Evolutionary conservation across 129 eudicot species (phyloP), one percentile per base, ranked within the genome.

Genomic region (Saposhnikovia divaricata): DNA sequence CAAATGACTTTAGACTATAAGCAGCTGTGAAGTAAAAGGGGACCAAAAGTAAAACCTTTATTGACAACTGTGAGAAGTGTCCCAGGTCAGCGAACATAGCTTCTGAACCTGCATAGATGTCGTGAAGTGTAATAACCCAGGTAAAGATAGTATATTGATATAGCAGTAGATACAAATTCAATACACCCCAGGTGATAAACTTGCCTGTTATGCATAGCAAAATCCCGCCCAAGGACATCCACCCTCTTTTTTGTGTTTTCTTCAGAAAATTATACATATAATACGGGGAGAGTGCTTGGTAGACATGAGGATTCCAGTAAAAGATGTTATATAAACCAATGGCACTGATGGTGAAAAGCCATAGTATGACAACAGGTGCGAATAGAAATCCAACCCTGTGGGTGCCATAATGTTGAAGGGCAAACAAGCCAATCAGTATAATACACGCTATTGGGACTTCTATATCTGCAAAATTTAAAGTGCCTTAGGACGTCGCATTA

Each of bases 81-180:
- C 99, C 99, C 28, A 95, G 93, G 88, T 95, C 99, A 86, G 99
- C 97, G 85, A 92, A 95, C 99, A 95, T 95, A 39, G 99, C 99
- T 82, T 95, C 99, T 12, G 99, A 95, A 71, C 99, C 98, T 94
- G 92, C 40, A 86, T 46, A 7, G 25, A 69, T 5, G 15, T 53
- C 71, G 45, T 27, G 25, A 31, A 31, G 38, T 5, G 45, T 46
- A 48, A 31, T 0, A 6, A 53, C 18, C 39, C 15, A 40, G 69
- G 21, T 2, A 57, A 28, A 68, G 8, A 61, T 61, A 61, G 69
- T 10, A 9, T 9, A 25, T n/a, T 61, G 37, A 25, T 61, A 25
- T 10, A 25, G 34, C 9, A 61, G 15, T 61, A 61, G 9, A 61
- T 61, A 25, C 2, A 61, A 9, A 61, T 61, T 19, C 11, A 21